Evolutionary conservation across 768 basidiomycete species (phyloP), one percentile per base, ranked within the genome.

Genomic region (Kwoniella sp.): DNA sequence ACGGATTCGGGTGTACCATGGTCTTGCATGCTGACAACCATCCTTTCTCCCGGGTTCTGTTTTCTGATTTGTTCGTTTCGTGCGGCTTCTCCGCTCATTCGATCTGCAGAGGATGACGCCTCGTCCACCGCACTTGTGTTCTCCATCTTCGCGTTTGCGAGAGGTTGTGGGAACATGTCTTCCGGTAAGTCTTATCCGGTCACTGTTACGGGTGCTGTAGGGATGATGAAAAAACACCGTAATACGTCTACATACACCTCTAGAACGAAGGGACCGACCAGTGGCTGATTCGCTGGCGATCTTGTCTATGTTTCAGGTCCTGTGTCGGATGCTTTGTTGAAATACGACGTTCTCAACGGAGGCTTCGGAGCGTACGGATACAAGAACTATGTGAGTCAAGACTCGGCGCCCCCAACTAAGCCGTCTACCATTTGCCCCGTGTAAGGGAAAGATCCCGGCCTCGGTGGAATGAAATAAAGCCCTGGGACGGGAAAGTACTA

Each of bases 131-230:
- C 70, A 2, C 60, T 74, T 20, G 61, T 73, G 9, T 77, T 74
- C 48, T 77, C 78, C n/a, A 47, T 73, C 1, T 77, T 79, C 47
- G 65, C 76, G n/a, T 71, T 74, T 51, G 37, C 62, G 2, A 55
- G 73, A 50, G 78, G 78, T 17, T 58, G 77, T 34, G 78, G 78
- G 5, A 77, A 73, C 58, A 73, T 79, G 29, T 67, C 67, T 9
- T 75, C 73, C 11, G 77, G 77, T 69, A 34, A 58, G 69, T 41
- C 61, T 31, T 4, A 15, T 12, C 3, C 34, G 34, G 34, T 5
- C 5, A 7, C 5, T 7, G 5, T 13, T 37, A 5, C 7, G 34
- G 34, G 34, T 13, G 13, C 50, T 23, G 22, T 45, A 0, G 11
- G 17, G 20, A 26, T 29, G 17, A 55, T 31, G 25, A 22, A 9